Base-by-base conservation (phyloP, 2,329 filamentous ascomycete species). In the Xylaria sp. region DNA sequence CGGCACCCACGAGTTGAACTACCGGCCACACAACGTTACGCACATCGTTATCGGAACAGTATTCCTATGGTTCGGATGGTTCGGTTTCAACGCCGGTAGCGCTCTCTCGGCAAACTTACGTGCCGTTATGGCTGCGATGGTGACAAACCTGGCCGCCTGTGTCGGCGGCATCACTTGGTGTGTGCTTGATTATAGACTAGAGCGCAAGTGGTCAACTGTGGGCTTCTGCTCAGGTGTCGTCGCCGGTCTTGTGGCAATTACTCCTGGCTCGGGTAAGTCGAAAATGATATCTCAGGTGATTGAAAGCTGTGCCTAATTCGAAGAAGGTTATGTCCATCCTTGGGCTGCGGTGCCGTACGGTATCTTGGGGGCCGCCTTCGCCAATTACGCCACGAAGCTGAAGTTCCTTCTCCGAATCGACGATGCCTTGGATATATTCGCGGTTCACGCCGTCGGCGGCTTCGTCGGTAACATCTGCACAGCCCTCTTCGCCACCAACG, bases 31-130 rank as follows among this genome's bases (percentile, higher is more conserved):
- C 77, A 96, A 96, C 66, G 91, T 95, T 43, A 94, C 91, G 3
- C 90, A 95, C 71, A 92, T 96, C 63, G 91, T 96, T 48, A 89
- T 95, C 51, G 92, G 92, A 24, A 96, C 92, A 2, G 91, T 96
- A 43, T 96, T 96, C 75, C 85, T 96, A 16, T 96, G 92, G 91
- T 89, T 96, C 16, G 92, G 92, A 49, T 96, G 91, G 92, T 95
- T 96, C 67, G 92, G 92, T 44, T 96, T 96, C 84, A 96, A 96
- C 66, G 91, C 90, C 45, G 91, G 91, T 60, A 92, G 88, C 16
- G 91, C 91, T 13, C 78, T 94, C 50, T 80, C 86, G 44, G 91
- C 91, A 47, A 95, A 94, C 72, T 73, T 96, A 68, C 87, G 92
- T 44, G 90, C 90, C 41, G 82, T 96, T 64, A 91, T 96, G 87